A percentile compares a stretch with the other conserved stretches of the same genome.
Evolutionary conservation across 805 yeast species (phyloP).

Genomic region (Kluyveromyces nonfermentans): DNA sequence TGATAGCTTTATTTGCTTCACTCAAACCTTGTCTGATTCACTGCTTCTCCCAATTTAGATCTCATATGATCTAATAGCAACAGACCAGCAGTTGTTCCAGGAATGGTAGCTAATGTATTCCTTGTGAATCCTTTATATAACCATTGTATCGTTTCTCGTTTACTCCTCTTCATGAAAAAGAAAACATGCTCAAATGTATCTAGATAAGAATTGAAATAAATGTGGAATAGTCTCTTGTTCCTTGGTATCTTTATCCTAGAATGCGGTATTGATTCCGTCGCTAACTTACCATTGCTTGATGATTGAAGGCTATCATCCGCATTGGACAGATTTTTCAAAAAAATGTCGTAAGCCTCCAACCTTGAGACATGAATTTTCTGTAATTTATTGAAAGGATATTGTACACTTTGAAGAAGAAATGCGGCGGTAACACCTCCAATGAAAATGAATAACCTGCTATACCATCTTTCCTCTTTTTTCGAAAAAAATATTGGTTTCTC

Average conservation of each 20-base stretch:
- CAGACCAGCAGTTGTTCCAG: slow-evolving; percentile 82
- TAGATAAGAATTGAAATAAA: slow-evolving; percentile 66
- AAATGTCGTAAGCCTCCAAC: slow-evolving; percentile 69
- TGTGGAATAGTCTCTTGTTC: slow-evolving; percentile 21
- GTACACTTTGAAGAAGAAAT: slow-evolving; percentile 61
- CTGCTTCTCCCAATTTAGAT: slow-evolving; percentile 24
- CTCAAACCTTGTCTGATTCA: background rate
- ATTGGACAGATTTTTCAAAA: slow-evolving; percentile 18
- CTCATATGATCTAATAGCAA: slow-evolving; percentile 79
- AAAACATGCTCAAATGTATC: slow-evolving; percentile 61
- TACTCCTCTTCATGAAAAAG: slow-evolving; percentile 33
- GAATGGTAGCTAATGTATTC: slow-evolving; percentile 67
- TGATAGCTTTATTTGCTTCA: background rate
- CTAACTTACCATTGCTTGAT: background rate
- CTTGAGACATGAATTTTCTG: slow-evolving; percentile 74
- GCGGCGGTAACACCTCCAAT: slow-evolving; percentile 88
- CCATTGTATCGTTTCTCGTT: slow-evolving; percentile 38
- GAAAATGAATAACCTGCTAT: slow-evolving; percentile 35
- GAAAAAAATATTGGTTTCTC: slow-evolving; percentile 9
- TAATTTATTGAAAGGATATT: slow-evolving; percentile 71
- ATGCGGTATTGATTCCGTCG: background rate
- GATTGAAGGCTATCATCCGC: background rate
- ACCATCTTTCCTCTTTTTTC: slow-evolving; percentile 20
- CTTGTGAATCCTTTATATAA: slow-evolving; percentile 70
- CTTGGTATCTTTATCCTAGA: slow-evolving; percentile 9